Evolutionary conservation across 192 early-diverging fungal genomes (phyloP).

Genomic region (Coemansia sp.): DNA sequence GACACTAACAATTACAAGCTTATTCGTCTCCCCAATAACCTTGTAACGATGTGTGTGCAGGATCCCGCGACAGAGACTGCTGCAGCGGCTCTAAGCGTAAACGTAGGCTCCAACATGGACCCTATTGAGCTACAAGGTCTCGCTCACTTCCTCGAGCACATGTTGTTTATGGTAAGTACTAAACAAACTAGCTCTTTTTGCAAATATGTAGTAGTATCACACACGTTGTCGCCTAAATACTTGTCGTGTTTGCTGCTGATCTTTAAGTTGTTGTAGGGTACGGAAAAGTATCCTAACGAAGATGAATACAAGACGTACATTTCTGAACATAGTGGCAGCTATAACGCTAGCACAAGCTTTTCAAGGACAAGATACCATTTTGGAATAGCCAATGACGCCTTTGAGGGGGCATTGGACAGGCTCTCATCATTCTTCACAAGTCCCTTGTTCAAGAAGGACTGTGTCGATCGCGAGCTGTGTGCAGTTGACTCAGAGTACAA

Average conservation of each 20-base stretch:
- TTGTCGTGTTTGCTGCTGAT: neutral
- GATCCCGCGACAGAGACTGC: conserved; percentile 53
- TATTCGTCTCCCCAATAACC: conserved; percentile 56
- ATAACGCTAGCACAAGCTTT: neutral
- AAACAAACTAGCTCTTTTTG: neutral
- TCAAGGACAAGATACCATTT: conserved; percentile 17
- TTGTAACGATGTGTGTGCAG: conserved; percentile 61
- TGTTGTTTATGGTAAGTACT: conserved; percentile 59
- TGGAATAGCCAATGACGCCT: conserved; percentile 29
- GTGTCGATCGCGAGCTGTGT: conserved; percentile 82
- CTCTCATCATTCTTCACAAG: conserved; percentile 84
- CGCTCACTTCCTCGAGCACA: conserved; percentile 69
- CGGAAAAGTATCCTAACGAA: conserved; percentile 67
- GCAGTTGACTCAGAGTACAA: conserved; percentile 94
- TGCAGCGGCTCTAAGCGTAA: conserved; percentile 59
- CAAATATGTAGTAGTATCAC: neutral
- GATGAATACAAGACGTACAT: conserved; percentile 59
- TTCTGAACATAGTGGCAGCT: conserved; percentile 18
- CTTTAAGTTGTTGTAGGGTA: conserved; percentile 43
- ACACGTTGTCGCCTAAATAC: neutral
- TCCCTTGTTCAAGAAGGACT: conserved; percentile 78
- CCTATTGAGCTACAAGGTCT: conserved; percentile 62
- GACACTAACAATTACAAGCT: conserved; percentile 61
- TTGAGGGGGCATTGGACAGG: conserved; percentile 64
- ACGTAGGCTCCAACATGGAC: conserved; percentile 62